phyloP scores from a whole-genome alignment of 176 grass and related monocot genomes.

The Phoenix dactylifera region DNA sequence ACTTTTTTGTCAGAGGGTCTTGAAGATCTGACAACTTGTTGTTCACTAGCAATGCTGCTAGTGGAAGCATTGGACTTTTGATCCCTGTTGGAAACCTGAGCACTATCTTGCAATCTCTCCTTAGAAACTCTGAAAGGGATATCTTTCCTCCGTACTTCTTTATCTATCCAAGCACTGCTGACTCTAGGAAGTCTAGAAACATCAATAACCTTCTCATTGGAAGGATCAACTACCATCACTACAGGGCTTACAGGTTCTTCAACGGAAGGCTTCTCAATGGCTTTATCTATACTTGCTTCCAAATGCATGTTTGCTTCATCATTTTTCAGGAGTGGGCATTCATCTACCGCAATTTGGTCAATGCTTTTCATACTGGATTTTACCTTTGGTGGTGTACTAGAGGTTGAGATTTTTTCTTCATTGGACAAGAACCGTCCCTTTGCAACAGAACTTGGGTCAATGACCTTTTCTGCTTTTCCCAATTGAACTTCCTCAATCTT shows the following conservation, averaged over 20 bases:
- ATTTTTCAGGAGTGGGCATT: slow-evolving; percentile 7
- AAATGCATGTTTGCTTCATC: slow-evolving; percentile 18
- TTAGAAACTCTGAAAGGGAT: too few species aligned
- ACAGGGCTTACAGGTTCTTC: slow-evolving; percentile 6
- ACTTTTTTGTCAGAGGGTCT: neutral
- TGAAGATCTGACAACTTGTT: neutral
- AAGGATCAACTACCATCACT: too few species aligned
- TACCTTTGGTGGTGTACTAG: neutral
- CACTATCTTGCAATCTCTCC: too few species aligned
- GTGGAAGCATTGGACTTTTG: slow-evolving; percentile 5
- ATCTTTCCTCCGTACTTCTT: too few species aligned
- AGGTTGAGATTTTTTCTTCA: neutral
- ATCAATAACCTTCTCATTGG: too few species aligned
- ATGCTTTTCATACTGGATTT: neutral
- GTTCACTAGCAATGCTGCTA: neutral
- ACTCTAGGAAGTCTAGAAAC: too few species aligned
- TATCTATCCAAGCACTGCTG: too few species aligned
- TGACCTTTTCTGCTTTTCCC: slow-evolving; percentile 11
- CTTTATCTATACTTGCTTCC: slow-evolving; percentile 14
- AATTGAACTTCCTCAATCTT: slow-evolving; percentile 11
- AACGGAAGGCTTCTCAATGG: neutral
- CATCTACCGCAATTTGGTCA: slow-evolving; percentile 1
- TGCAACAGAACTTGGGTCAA: slow-evolving; percentile 7
- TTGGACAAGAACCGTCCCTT: slow-evolving; percentile 4
- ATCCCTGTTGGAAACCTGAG: neutral